These are phyloP conservation scores for Cryptococcus depauperatus DNA, from an alignment of 1,284 basidiomycete genomes.

Conservation along the genomic window DNA sequence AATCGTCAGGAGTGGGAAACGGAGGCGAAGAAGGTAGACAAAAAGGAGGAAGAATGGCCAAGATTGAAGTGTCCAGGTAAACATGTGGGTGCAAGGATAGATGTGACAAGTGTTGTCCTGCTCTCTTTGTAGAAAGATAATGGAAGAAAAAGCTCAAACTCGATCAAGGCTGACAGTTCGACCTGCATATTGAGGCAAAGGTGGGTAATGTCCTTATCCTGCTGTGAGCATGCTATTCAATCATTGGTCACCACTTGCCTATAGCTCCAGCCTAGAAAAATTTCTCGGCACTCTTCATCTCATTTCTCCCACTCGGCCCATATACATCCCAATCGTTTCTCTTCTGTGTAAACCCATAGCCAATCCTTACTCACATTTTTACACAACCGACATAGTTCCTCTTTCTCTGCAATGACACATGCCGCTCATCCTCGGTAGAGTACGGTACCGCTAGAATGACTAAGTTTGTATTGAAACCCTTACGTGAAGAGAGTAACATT, in stretches of 20 bases:
- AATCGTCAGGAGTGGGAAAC: constrained; percentile 26
- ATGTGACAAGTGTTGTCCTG: constrained; percentile 17
- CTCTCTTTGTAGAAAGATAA: constrained; percentile 2
- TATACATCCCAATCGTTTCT: constrained; percentile 17
- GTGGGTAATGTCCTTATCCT: constrained; percentile 35
- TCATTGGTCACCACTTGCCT: background rate
- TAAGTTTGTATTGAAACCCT: constrained; percentile 21
- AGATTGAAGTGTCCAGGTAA: constrained; percentile 29
- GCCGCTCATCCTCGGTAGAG: constrained; percentile 10
- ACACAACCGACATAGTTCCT: constrained; percentile 31
- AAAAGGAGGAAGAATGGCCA: constrained; percentile 29
- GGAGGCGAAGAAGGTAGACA: constrained; percentile 21
- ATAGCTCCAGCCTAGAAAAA: constrained; percentile 19
- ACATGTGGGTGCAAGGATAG: constrained; percentile 31
- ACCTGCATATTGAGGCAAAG: constrained; percentile 29
- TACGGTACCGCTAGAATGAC: constrained; percentile 17
- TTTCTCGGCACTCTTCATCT: constrained; percentile 33
- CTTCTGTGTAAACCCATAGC: constrained; percentile 20
- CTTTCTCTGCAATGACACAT: constrained; percentile 7
- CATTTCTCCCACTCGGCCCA: constrained; percentile 14
- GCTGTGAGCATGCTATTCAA: constrained; percentile 17
- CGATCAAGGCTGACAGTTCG: constrained; percentile 25
- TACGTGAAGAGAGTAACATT: constrained; percentile 25
- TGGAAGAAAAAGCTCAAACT: constrained; percentile 26
- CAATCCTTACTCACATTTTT: constrained; percentile 25